A percentile compares a stretch with the other conserved stretches of the same genome.
Conservation (phyloP, 257 asterid genomes). For the Nicotiana attenuata region DNA sequence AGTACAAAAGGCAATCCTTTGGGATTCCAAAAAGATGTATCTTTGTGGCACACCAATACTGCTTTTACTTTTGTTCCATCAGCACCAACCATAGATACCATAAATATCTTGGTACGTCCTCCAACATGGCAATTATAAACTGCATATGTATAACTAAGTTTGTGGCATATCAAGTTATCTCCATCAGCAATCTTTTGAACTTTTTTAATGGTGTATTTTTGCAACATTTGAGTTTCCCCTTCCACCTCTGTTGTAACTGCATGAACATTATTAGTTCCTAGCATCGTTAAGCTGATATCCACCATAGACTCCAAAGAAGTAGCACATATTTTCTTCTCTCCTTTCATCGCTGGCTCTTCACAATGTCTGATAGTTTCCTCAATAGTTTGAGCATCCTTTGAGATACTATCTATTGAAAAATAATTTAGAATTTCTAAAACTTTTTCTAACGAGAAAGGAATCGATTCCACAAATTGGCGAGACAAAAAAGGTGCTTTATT, state of each 20-base stretch:
- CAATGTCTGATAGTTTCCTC: neutral
- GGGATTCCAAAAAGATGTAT: constrained; percentile 10
- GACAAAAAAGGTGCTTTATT: constrained; percentile 12
- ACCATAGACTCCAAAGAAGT: constrained; percentile 16
- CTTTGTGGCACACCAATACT: constrained; percentile 6
- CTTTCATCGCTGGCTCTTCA: neutral
- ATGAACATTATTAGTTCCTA: constrained; percentile 6
- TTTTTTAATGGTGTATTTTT: neutral
- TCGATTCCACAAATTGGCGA: constrained; percentile 9
- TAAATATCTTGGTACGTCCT: neutral
- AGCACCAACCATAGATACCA: constrained; percentile 3
- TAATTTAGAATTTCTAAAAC: neutral
- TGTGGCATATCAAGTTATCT: constrained; percentile 1
- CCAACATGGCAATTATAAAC: constrained; percentile 11
- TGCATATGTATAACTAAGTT: constrained; percentile 8
- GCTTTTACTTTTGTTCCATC: constrained; percentile 10
- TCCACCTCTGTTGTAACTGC: constrained; percentile 1
- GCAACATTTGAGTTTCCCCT: neutral
- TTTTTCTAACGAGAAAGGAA: constrained; percentile 10
- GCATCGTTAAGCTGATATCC: neutral
- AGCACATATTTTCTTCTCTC: neutral
- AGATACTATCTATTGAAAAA: constrained; percentile 3
- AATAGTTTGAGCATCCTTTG: constrained; percentile 5
- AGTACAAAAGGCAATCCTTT: constrained; percentile 12
- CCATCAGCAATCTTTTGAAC: neutral